A percentile compares a stretch with the other conserved stretches of the same genome.
These are phyloP conservation scores for Margaritispora aquatica DNA, from an alignment of 495 filamentous ascomycete species.

Conservation along the genomic window DNA sequence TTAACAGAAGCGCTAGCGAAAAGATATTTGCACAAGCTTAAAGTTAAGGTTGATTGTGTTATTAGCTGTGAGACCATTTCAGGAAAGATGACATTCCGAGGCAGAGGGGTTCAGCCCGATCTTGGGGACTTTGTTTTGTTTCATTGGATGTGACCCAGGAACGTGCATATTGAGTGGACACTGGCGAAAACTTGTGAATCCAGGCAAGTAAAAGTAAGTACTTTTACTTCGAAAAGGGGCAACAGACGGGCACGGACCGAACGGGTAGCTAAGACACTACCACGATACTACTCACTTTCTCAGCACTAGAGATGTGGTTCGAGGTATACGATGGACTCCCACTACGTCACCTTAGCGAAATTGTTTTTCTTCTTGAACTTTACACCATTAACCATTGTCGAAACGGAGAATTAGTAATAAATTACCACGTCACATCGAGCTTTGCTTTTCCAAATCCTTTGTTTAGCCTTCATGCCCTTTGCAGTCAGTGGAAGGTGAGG, in stretches of 20 bases:
- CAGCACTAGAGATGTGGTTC: too few species aligned
- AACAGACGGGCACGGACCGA: not conserved
- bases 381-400: not conserved
- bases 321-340: not conserved
- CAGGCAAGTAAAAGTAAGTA: too few species aligned
- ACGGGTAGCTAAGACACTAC: not conserved
- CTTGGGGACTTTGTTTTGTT: not conserved
- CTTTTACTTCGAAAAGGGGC: not conserved
- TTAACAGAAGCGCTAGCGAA: not conserved
- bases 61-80: not conserved
- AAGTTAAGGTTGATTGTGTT: slow-evolving; percentile 17
- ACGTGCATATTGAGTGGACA: too few species aligned
- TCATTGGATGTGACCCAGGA: not conserved
- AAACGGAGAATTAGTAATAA: not conserved
- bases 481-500: too few species aligned
- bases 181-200: too few species aligned
- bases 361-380: not conserved
- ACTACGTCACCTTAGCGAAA: not conserved
- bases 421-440: too few species aligned
- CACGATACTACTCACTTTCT: too few species aligned
- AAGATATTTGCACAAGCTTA: slow-evolving; percentile 6
- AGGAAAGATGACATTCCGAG: not conserved
- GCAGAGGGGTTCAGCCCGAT: not conserved
- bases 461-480: too few species aligned
- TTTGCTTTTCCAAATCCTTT: not conserved